phyloP scores from a whole-genome alignment of 192 early-diverging fungal species.

The Martensiomyces pterosporus region DNA sequence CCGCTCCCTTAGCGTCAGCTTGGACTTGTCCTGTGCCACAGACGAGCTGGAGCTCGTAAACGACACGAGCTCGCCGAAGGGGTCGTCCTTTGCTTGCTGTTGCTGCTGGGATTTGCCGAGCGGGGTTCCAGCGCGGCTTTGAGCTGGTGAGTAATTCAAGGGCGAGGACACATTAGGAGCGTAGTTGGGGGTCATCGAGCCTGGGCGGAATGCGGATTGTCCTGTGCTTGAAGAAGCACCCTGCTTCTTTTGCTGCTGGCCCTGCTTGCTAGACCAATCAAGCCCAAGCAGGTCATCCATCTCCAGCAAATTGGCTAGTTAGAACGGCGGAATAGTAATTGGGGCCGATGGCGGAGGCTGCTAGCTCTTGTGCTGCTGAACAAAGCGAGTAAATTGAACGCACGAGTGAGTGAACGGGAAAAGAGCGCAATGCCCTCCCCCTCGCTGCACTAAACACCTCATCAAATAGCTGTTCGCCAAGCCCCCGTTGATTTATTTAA shows the following conservation, averaged over 20 bases:
- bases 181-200: slow-evolving; percentile 29
- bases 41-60: slow-evolving; percentile 14
- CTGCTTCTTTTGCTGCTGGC: slow-evolving; percentile 1
- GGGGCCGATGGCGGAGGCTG: too few species aligned
- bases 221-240: background rate
- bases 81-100: slow-evolving; percentile 27
- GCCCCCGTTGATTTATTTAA: too few species aligned
- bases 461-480: too few species aligned
- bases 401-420: too few species aligned
- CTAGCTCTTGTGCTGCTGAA: too few species aligned
- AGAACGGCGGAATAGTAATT: background rate
- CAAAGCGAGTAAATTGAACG: too few species aligned
- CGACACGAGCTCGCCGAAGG: slow-evolving; percentile 49
- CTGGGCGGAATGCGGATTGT: background rate
- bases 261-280: slow-evolving; percentile 14
- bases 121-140: background rate
- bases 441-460: too few species aligned
- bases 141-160: background rate
- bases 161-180: slow-evolving; percentile 20
- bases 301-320: slow-evolving; percentile 1
- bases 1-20: slow-evolving; percentile 43
- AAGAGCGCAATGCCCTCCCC: too few species aligned
- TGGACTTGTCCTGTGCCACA: slow-evolving; percentile 21
- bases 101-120: background rate
- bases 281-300: slow-evolving; percentile 42